Evolutionary conservation across 2,329 filamentous ascomycete species (phyloP).

Genomic region (Penicillium aurantiogriseum): DNA sequence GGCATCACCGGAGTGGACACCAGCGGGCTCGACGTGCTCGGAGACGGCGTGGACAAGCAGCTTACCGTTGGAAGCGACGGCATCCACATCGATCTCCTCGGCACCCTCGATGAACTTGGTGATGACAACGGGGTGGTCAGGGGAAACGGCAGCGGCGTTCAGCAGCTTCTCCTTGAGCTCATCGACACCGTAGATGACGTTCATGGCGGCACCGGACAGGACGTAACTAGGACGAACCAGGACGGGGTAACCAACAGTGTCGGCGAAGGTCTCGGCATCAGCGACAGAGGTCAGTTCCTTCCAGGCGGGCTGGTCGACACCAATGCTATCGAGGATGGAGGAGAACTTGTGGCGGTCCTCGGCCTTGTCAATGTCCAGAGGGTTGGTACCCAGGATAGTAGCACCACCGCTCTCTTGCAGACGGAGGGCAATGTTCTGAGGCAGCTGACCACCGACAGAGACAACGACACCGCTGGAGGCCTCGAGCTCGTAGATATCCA

Average conservation of each 20-base stretch:
- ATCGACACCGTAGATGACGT: constrained; percentile 81
- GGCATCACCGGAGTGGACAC: constrained; percentile 96
- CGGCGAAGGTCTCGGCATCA: constrained; percentile 83
- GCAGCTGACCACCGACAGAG: constrained; percentile 91
- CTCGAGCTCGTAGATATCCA: constrained; percentile 98
- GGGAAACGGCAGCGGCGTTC: constrained; percentile 84
- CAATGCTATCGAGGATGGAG: constrained; percentile 92
- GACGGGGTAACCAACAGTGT: constrained; percentile 86
- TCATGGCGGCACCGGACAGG: constrained; percentile 97
- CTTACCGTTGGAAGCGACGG: constrained; percentile 80
- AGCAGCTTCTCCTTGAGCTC: constrained; percentile 94
- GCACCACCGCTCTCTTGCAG: constrained; percentile 89
- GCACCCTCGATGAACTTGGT: constrained; percentile 98
- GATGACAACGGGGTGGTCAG: constrained; percentile 96
- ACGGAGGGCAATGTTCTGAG: constrained; percentile 94
- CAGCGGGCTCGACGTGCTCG: constrained; percentile 94
- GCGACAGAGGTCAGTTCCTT: constrained; percentile 90
- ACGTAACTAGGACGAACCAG: constrained; percentile 94
- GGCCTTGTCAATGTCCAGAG: constrained; percentile 92
- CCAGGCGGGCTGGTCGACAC: constrained; percentile 95
- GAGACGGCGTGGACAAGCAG: constrained; percentile 88
- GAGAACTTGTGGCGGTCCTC: constrained; percentile 99
- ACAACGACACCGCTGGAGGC: constrained; percentile 82
- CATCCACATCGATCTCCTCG: constrained; percentile 94
- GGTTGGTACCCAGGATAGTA: constrained; percentile 88